phyloP scores from a whole-genome alignment of 257 asterid species.

The Scutellaria galericulata region DNA sequence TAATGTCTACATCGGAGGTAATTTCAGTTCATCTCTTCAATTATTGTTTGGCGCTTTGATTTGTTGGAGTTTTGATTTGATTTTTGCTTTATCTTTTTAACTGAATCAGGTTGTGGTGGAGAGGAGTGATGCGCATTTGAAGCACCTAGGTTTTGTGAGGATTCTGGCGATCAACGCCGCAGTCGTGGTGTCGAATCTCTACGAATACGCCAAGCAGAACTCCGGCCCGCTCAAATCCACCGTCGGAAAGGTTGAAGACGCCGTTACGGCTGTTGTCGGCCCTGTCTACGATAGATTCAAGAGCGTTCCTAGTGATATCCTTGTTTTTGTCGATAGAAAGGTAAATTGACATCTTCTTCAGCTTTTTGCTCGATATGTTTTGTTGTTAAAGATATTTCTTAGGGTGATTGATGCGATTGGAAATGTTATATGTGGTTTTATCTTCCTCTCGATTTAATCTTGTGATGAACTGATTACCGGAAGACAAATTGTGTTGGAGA shows the following conservation, averaged over 20 bases:
- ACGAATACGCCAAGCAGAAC: conserved; percentile 64
- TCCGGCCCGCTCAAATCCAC: conserved; percentile 73
- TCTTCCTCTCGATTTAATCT: no score
- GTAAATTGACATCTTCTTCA: conserved; percentile 32
- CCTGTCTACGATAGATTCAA: conserved; percentile 65
- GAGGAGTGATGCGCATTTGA: conserved; percentile 47
- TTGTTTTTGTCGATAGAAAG: conserved; percentile 66
- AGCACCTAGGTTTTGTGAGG: conserved; percentile 67
- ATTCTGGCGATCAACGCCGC: conserved; percentile 55
- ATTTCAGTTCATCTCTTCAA: not conserved
- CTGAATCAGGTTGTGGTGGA: conserved; percentile 54
- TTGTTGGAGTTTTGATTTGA: not conserved
- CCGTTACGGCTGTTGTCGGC: conserved; percentile 54
- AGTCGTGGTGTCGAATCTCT: conserved; percentile 54
- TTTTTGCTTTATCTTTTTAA: not conserved
- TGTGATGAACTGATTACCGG: no score
- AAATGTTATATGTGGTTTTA: no score
- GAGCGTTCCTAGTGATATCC: conserved; percentile 60
- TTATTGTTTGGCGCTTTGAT: not conserved
- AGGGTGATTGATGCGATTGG: no score
- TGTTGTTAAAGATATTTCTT: no score
- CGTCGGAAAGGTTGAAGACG: conserved; percentile 58
- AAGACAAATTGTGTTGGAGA: no score
- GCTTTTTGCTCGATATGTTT: not conserved
- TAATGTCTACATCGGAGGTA: conserved; percentile 48